phyloP scores from a whole-genome alignment of 352 stramenopile genomes.

The Pythium guiyangense region DNA sequence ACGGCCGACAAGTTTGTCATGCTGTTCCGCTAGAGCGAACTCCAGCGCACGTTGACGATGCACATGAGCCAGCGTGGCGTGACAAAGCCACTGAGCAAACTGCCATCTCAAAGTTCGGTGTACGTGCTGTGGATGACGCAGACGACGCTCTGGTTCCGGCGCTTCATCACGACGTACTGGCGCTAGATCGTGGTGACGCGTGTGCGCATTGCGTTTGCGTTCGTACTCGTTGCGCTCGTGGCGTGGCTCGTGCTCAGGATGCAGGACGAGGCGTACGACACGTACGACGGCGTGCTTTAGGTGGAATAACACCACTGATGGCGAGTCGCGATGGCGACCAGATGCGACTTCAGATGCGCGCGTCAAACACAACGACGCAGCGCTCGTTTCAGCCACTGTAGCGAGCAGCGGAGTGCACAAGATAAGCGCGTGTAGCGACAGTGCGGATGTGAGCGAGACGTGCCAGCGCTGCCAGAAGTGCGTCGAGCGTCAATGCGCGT shows the following conservation, averaged over 20 bases:
- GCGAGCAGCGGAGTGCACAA: too few relatives aligned
- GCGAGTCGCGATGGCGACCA: too few relatives aligned
- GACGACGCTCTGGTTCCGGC: conserved; percentile 30
- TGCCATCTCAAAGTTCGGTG: conserved; percentile 2
- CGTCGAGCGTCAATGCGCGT: too few relatives aligned
- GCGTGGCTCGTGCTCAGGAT: conserved; percentile 10
- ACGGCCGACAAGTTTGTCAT: conserved; percentile 21
- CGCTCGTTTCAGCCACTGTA: too few relatives aligned
- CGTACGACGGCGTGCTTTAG: conserved; percentile 21
- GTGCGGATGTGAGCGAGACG: too few relatives aligned
- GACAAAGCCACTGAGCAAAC: conserved; percentile 4
- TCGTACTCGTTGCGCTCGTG: conserved; percentile 46
- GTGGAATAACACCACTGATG: too few relatives aligned
- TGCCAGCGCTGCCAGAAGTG: too few relatives aligned
- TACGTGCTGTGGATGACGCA: conserved; percentile 7
- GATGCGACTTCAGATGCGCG: too few relatives aligned
- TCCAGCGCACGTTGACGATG: conserved; percentile 11
- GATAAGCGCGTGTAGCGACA: too few relatives aligned
- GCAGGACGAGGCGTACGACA: conserved; percentile 13
- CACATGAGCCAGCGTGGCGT: conserved; percentile 13
- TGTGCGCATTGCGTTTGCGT: conserved; percentile 18
- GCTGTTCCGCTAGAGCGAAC: conserved; percentile 19
- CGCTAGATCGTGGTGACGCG: conserved; percentile 17
- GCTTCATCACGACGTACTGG: conserved; percentile 52
- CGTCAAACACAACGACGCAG: too few relatives aligned